Base-by-base conservation (phyloP, 2,329 filamentous ascomycete species). In the Zymoseptoria pseudotritici region DNA sequence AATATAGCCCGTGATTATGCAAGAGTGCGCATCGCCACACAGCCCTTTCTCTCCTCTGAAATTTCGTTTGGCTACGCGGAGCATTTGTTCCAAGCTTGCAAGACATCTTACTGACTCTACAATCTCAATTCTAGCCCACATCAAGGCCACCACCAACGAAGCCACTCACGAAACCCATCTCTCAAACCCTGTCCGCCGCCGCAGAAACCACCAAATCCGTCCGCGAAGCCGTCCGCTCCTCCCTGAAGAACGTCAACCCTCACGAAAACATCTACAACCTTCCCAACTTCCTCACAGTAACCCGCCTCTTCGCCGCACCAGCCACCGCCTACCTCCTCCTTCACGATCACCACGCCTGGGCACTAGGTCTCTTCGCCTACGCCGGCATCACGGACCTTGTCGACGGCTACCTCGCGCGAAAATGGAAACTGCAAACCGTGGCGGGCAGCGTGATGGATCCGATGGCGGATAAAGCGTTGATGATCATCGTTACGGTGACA, bases 221-320 rank as follows among this genome's bases (percentile, higher is more conserved):
- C 8, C 58, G 63, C 42, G 63, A 68, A 26, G 69, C 70, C 58
- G 68, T 73, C 54, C 65, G 69, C 57, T 73, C 69, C 36, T 67
- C 67, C 22, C 59, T 72, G 46, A 62, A 67, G 22, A 66, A 62
- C 61, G 61, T 71, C 56, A 73, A 72, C 56, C 72, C 79, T 8
- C 90, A 87, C 72, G 94, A 99, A 76, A 91, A 99, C 72, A 96
- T 99, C 71, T 97, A 96, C 78, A 99, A 91, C 42, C 72, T 99
- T n/a, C 94, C 94, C 50, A 99, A 99, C 73, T 81, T 96, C 63
- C 82, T 99, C 57, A 99, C 94, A 1, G 86, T 93, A 66, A 90
- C 91, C 2, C 89, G 94, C 2, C 84, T 99, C 49, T 73, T 90
- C 55, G 88, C 90, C 1, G 90, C 94, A 0, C 94, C 94, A 0